Conservation (phyloP, 805 yeast genomes). For the Ogataea populi-albae region DNA sequence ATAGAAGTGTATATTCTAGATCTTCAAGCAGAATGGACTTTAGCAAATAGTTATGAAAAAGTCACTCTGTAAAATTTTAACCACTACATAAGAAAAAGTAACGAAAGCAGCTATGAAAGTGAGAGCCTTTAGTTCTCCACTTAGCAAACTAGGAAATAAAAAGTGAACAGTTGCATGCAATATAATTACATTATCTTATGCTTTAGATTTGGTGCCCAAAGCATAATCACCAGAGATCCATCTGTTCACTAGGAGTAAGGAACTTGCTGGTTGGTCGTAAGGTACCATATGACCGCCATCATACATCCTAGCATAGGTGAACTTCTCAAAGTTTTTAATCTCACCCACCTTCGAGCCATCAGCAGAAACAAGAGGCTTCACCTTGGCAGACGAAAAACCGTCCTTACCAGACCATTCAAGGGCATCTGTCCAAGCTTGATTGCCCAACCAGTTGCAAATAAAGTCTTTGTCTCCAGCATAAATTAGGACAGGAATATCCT, state of each 20-base stretch:
- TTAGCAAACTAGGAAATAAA: too few species aligned
- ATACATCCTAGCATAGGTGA: constrained; percentile 73
- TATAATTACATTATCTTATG: too few species aligned
- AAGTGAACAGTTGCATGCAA: too few species aligned
- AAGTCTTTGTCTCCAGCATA: constrained; percentile 96
- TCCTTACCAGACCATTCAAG: constrained; percentile 58
- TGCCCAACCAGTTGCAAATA: constrained; percentile 92
- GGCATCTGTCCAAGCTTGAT: constrained; percentile 74
- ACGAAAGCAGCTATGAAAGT: too few species aligned
- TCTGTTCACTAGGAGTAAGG: constrained; percentile 67
- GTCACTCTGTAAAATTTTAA: too few species aligned
- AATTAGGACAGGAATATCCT: constrained; percentile 72
- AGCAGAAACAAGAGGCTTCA: constrained; percentile 24
- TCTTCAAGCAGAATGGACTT: too few species aligned
- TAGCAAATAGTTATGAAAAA: too few species aligned
- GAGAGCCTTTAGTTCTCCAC: too few species aligned
- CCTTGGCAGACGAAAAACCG: constrained; percentile 27
- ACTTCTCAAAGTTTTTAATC: constrained; percentile 65
- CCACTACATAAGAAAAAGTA: too few species aligned
- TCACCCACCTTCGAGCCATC: constrained; percentile 58
- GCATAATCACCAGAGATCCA: constrained; percentile 65
- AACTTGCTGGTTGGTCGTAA: constrained; percentile 73
- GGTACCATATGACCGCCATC: constrained; percentile 96
- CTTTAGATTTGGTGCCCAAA: constrained; percentile 26
- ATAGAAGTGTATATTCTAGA: too few species aligned